These are phyloP conservation scores for Agrocybe praecox DNA, from an alignment of 768 basidiomycete species.

Conservation along the genomic window DNA sequence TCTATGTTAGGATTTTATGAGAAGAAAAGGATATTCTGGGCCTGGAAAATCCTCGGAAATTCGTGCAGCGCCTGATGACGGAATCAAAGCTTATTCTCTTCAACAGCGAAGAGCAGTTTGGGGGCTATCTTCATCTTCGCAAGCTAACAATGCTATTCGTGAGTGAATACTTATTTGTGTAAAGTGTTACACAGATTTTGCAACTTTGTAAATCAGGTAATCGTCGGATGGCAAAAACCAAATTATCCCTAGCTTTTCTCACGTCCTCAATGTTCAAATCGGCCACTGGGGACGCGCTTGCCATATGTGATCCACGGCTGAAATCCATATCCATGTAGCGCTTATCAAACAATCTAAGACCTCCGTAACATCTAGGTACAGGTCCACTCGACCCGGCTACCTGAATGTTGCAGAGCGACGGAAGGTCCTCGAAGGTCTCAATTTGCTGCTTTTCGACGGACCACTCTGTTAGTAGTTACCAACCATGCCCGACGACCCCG, in stretches of 20 bases:
- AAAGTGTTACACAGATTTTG: no score
- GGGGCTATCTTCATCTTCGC: neutral
- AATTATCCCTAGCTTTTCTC: neutral
- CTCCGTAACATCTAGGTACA: neutral
- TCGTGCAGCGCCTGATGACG: conserved; percentile 5
- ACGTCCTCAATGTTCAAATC: neutral
- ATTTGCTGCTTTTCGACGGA: neutral
- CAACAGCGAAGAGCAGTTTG: neutral
- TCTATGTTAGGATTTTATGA: conserved; percentile 12
- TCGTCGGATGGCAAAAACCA: no score
- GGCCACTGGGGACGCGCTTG: neutral
- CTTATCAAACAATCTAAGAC: neutral
- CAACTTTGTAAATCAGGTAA: no score
- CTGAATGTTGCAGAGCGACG: neutral
- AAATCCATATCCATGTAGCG: neutral
- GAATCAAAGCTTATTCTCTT: conserved; percentile 5
- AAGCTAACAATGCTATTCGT: neutral
- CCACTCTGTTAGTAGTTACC: conserved; percentile 4
- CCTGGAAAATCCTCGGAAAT: conserved; percentile 16
- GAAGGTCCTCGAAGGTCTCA: neutral
- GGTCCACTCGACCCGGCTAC: neutral
- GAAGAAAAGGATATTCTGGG: conserved; percentile 5
- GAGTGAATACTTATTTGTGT: neutral
- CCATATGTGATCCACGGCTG: neutral
- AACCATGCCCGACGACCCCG: conserved; percentile 17